Evolutionary conservation across 805 yeast species (phyloP).

Genomic region (Kuraishia ogatae): DNA sequence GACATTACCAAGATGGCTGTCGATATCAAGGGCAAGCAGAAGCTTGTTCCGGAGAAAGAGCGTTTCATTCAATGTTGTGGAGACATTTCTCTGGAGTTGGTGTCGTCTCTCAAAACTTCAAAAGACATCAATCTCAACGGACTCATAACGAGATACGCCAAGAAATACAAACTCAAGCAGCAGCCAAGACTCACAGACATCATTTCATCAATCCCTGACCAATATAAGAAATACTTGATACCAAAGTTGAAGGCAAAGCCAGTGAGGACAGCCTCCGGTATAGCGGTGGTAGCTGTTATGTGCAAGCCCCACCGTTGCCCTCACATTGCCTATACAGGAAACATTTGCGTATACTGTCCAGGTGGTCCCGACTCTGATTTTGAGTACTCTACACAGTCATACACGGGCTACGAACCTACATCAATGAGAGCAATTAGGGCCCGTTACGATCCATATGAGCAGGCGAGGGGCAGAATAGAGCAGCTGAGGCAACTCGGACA

Average conservation of each 20-base stretch:
- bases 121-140: slow-evolving; percentile 88
- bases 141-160: slow-evolving; percentile 72
- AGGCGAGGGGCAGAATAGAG: slow-evolving; percentile 95
- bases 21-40: slow-evolving; percentile 37
- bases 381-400: slow-evolving; percentile 95
- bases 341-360: slow-evolving; percentile 97
- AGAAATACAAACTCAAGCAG: slow-evolving; percentile 81
- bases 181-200: slow-evolving; percentile 95
- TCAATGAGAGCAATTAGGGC: slow-evolving; percentile 99
- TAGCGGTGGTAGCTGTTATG: slow-evolving; percentile 99
- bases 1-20: slow-evolving; percentile 11
- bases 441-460: slow-evolving; percentile 96
- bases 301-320: slow-evolving; percentile 99
- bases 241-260: slow-evolving; percentile 98
- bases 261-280: slow-evolving; percentile 96
- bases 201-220: slow-evolving; percentile 92
- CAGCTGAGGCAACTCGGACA: slow-evolving; percentile 94
- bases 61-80: slow-evolving; percentile 88
- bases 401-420: slow-evolving; percentile 98
- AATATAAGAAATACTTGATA: slow-evolving; percentile 79
- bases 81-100: slow-evolving; percentile 81
- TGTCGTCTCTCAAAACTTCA: slow-evolving; percentile 62
- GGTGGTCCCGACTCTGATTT: slow-evolving; percentile 99
- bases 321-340: slow-evolving; percentile 97
- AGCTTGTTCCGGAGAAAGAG: slow-evolving; percentile 85